Base-by-base conservation (phyloP, 306 rosid species). In the Rosa persica region DNA sequence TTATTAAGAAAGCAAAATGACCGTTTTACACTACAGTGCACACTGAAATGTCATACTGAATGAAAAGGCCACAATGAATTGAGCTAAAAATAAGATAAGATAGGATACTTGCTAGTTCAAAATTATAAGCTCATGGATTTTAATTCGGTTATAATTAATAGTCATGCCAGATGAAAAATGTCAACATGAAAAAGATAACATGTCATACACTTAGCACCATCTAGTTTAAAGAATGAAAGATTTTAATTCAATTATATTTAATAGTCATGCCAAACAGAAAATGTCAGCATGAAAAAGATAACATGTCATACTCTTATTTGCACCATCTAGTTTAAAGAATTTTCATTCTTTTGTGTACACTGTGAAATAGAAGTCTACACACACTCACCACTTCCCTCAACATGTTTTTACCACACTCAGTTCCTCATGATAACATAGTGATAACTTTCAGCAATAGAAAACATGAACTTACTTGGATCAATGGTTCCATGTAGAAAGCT, bases 401-500 rank as follows among this genome's bases (percentile, higher is more conserved):
- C 54, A 70, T 38, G 55, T 71, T 52, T 64, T 73, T 62, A 72
- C 44, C 52, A 70, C 51, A 70, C 70, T 55, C 55, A 66, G 67
- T 73, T 70, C 68, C 70, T 38, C 57, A 65, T 57, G 76, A 73
- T 46, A 73, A 62, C 62, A 76, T 54, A 74, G 19, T 74, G 48
- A 78, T 52, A 15, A 72, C 62, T 51, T 55, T 46, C 6, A 73
- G 76, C 38, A 34, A 70, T 42, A 46, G 67, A 78, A 81, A 65
- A 49, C 49, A 75, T 58, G 80, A 62, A 85, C 99, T 83, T 84
- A 93, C 99, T 95, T 46, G 99, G 99, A 83, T 95, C 99, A 23
- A 95, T 93, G 77, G 76, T 89, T 77, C 97, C 97, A 70, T 78
- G 98, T 70, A 98, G 99, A 77, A 95, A 91, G 90, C 99, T 95